A percentile compares a stretch with the other conserved stretches of the same genome.
phyloP scores from a whole-genome alignment of 148 eudicot genomes.

The Silene latifolia region DNA sequence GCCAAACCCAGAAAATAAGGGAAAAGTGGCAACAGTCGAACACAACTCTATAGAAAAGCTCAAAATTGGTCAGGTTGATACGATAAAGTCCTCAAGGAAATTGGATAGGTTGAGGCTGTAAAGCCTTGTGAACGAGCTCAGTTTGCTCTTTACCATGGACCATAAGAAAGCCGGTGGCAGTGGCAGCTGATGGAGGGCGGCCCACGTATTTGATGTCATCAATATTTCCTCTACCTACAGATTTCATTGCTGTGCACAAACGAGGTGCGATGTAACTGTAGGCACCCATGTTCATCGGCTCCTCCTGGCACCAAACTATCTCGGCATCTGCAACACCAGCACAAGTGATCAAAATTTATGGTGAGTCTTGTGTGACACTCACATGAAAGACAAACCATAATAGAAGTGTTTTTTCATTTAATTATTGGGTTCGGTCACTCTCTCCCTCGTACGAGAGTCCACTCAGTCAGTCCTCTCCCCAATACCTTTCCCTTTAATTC shows the following conservation, averaged over 20 bases:
- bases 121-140: conserved; percentile 59
- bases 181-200: conserved; percentile 78
- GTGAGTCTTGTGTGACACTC: not conserved
- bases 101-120: conserved; percentile 54
- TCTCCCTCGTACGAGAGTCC: too few species aligned
- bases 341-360: not conserved
- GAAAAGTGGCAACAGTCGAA: not conserved
- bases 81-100: conserved; percentile 2
- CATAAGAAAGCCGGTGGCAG: conserved; percentile 73
- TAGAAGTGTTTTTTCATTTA: not conserved
- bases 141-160: conserved; percentile 66
- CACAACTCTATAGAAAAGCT: not conserved
- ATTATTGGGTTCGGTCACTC: too few species aligned
- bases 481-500: too few species aligned
- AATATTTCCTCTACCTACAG: conserved; percentile 46
- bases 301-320: conserved; percentile 94
- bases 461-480: too few species aligned
- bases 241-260: conserved; percentile 66
- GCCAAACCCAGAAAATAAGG: not conserved
- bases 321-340: conserved; percentile 62
- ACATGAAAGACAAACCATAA: not conserved
- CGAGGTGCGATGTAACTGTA: conserved; percentile 66
- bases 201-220: conserved; percentile 75
- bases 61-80: conserved; percentile 15
- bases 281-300: conserved; percentile 96